Evolutionary conservation across 192 early-diverging fungal genomes (phyloP).

Genomic region (Blastocladiella britannica): DNA sequence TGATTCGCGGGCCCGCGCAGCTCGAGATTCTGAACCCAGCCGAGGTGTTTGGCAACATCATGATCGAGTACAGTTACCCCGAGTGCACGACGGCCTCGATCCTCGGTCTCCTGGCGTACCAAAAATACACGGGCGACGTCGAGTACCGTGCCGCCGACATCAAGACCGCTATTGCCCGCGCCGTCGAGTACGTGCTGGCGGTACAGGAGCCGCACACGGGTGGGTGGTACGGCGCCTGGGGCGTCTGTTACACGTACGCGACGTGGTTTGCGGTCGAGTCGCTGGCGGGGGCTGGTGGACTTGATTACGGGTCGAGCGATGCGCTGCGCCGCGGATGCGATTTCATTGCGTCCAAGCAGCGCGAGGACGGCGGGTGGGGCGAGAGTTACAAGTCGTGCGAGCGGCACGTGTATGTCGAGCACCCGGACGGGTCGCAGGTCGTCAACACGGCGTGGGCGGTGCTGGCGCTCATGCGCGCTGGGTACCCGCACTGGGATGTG

Average conservation of each 20-base stretch:
- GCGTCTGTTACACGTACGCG: constrained; percentile 92
- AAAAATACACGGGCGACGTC: constrained; percentile 40
- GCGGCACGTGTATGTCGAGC: constrained; percentile 32
- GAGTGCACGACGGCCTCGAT: constrained; percentile 92
- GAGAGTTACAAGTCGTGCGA: constrained; percentile 81
- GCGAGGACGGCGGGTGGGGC: constrained; percentile 89
- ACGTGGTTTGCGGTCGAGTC: constrained; percentile 77
- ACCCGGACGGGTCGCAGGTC: constrained; percentile 55
- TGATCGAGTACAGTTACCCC: constrained; percentile 91
- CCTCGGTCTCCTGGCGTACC: constrained; percentile 60
- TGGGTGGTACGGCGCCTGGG: constrained; percentile 90
- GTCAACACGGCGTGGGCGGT: constrained; percentile 78
- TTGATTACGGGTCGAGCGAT: constrained; percentile 32
- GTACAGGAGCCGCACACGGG: constrained; percentile 54
- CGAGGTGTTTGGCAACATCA: constrained; percentile 93
- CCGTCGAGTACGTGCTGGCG: constrained; percentile 50
- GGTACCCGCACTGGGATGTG: constrained; percentile 48
- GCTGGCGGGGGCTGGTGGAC: constrained; percentile 53
- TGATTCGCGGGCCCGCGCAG: constrained; percentile 48
- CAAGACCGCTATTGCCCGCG: constrained; percentile 30
- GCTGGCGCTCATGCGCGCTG: constrained; percentile 71
- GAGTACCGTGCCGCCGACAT: constrained; percentile 66
- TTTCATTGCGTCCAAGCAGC: constrained; percentile 76
- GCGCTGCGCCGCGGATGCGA: constrained; percentile 40
- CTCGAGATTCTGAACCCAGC: constrained; percentile 85